phyloP scores from a whole-genome alignment of 176 grass and related monocot genomes.

The Carex pumila region DNA sequence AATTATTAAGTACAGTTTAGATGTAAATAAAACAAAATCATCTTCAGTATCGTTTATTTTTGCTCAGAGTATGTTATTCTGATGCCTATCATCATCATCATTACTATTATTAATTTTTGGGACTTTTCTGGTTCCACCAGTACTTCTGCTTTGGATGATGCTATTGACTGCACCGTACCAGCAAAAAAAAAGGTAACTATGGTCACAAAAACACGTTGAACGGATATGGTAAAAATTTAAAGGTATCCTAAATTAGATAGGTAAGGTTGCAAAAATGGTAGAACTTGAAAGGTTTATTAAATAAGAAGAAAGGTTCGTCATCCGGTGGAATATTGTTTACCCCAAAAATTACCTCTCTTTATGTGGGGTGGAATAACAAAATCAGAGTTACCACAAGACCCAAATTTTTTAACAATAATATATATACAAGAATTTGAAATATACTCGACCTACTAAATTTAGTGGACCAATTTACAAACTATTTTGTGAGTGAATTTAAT shows the following conservation, averaged over 20 bases:
- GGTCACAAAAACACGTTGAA: background rate
- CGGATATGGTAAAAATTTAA: background rate
- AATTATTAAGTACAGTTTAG: background rate
- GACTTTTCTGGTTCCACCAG: background rate
- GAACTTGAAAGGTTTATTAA: background rate
- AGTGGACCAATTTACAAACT: too few species aligned
- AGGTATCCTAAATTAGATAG: background rate
- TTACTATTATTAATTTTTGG: background rate
- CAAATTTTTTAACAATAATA: too few species aligned
- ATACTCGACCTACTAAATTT: too few species aligned
- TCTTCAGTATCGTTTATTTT: background rate
- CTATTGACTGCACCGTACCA: background rate
- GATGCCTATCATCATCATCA: background rate
- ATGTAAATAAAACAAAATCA: background rate
- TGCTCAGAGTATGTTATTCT: background rate
- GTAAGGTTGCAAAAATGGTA: background rate
- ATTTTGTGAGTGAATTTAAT: too few species aligned
- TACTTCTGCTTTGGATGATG: background rate
- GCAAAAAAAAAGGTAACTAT: background rate
- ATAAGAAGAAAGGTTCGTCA: background rate
- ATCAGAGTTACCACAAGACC: background rate
- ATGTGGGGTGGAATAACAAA: background rate
- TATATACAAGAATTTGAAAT: too few species aligned
- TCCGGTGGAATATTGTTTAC: background rate
- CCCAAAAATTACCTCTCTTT: background rate